phyloP scores from a whole-genome alignment of 2,329 filamentous ascomycete species.

The Stachybotrys chartarum region DNA sequence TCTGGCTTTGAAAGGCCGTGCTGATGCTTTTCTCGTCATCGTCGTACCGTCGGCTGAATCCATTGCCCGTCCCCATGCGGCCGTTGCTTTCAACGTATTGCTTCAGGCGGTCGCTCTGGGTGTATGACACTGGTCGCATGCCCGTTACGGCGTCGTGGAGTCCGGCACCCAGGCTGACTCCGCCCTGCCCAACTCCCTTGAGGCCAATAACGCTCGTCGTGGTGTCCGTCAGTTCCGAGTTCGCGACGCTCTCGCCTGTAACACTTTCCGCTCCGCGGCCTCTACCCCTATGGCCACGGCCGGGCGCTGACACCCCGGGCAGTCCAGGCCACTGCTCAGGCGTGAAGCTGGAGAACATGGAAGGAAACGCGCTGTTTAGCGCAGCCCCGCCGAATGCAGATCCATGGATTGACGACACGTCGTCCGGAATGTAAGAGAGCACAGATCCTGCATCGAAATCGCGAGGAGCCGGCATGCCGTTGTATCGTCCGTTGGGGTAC shows the following conservation, averaged over 20 bases:
- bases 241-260: conserved; percentile 86
- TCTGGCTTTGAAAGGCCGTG: conserved; percentile 93
- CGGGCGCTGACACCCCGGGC: conserved; percentile 50
- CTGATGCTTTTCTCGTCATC: conserved; percentile 95
- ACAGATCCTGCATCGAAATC: conserved; percentile 78
- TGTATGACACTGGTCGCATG: conserved; percentile 53
- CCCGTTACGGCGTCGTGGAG: conserved; percentile 67
- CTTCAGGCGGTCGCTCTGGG: conserved; percentile 69
- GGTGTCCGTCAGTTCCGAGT: conserved; percentile 81
- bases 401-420: conserved; percentile 92
- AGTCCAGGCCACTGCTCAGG: conserved; percentile 83
- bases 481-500: conserved; percentile 33
- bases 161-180: conserved; percentile 78
- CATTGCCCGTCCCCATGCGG: conserved; percentile 58
- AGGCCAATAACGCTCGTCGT: conserved; percentile 71
- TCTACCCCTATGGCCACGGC: conserved; percentile 62
- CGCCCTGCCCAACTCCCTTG: conserved; percentile 72
- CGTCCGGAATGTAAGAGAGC: conserved; percentile 91
- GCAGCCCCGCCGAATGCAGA: conserved; percentile 81
- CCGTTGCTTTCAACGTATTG: conserved; percentile 86
- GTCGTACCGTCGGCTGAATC: conserved; percentile 67
- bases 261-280: conserved; percentile 68
- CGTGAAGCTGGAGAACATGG: conserved; percentile 91
- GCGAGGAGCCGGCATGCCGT: conserved; percentile 33
- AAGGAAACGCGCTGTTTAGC: conserved; percentile 69